Evolutionary conservation across 768 basidiomycete genomes (phyloP).

Genomic region (Lactarius trivialis): DNA sequence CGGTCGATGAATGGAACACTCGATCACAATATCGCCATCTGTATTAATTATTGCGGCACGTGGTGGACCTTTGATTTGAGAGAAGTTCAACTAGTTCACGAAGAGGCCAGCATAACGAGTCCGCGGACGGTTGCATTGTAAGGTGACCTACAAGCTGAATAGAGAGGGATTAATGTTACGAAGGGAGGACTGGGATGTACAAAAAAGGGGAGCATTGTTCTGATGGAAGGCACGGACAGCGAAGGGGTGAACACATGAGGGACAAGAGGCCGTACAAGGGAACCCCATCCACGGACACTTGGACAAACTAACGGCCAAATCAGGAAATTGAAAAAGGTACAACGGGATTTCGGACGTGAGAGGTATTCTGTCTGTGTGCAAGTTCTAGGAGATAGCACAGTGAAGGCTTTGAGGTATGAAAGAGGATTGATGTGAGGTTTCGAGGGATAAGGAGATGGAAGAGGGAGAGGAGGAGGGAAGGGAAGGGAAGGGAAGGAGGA

Average conservation of each 20-base stretch:
- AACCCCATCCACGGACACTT: not conserved
- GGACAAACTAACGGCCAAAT: constrained; percentile 13
- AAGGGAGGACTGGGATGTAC: not conserved
- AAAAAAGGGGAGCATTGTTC: constrained; percentile 16
- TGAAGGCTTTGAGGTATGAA: too few relatives aligned
- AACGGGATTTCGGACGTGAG: not conserved
- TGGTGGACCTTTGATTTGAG: not conserved
- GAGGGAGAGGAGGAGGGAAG: not conserved
- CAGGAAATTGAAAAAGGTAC: constrained; percentile 12
- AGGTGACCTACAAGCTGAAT: not conserved
- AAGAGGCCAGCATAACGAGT: not conserved
- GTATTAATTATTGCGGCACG: not conserved
- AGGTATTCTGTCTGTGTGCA: not conserved
- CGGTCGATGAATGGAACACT: not conserved
- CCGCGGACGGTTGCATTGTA: not conserved
- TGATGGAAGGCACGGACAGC: constrained; percentile 8
- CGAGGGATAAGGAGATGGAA: not conserved
- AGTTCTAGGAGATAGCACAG: not conserved
- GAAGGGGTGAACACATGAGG: not conserved
- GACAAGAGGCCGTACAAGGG: not conserved
- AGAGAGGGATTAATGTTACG: not conserved
- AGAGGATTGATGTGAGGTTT: not conserved
- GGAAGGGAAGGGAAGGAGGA: not conserved
- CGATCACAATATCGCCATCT: not conserved
- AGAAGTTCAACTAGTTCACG: not conserved